phyloP scores from a whole-genome alignment of 75 land plant genomes.

The Adiantum capillusveneris region DNA sequence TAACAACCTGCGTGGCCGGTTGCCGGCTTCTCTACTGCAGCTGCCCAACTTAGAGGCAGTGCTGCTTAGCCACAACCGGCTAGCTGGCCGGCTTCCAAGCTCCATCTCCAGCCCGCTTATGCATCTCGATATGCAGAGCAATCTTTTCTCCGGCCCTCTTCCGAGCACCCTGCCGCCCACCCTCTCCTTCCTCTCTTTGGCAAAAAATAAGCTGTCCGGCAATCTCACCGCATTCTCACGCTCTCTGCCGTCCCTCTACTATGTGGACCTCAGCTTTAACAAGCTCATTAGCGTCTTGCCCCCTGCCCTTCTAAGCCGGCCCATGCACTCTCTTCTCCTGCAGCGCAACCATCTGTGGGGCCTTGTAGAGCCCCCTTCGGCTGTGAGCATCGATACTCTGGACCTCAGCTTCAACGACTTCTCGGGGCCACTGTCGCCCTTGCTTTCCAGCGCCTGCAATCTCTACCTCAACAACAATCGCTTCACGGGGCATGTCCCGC shows the following conservation, averaged over 20 bases:
- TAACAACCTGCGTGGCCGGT: too few species aligned
- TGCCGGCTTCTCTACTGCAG: too few species aligned
- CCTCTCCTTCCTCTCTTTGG: constrained; percentile 38
- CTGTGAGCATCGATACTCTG: constrained; percentile 6
- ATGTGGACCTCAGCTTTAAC: too few species aligned
- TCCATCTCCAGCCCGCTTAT: constrained; percentile 15
- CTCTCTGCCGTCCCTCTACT: too few species aligned
- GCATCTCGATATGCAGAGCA: constrained; percentile 36
- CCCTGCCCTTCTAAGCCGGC: too few species aligned
- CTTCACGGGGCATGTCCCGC: constrained; percentile 43
- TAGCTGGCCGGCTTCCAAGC: constrained; percentile 16
- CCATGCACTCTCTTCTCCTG: too few species aligned
- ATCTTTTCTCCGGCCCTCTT: constrained; percentile 33
- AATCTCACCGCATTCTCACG: too few species aligned
- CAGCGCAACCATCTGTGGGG: too few species aligned
- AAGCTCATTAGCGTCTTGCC: too few species aligned
- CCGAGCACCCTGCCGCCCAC: constrained; percentile 25
- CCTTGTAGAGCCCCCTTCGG: background rate
- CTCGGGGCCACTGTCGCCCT: constrained; percentile 15
- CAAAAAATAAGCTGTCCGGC: too few species aligned
- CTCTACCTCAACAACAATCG: constrained; percentile 34
- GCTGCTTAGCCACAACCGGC: too few species aligned
- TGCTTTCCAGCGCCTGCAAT: constrained; percentile 15
- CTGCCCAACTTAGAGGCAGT: too few species aligned
- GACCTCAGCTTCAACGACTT: constrained; percentile 48